A percentile compares a stretch with the other conserved stretches of the same genome.
These are phyloP conservation scores for Balamuthia mandrillaris DNA, from an alignment of 208 protist species.

Conservation along the genomic window DNA sequence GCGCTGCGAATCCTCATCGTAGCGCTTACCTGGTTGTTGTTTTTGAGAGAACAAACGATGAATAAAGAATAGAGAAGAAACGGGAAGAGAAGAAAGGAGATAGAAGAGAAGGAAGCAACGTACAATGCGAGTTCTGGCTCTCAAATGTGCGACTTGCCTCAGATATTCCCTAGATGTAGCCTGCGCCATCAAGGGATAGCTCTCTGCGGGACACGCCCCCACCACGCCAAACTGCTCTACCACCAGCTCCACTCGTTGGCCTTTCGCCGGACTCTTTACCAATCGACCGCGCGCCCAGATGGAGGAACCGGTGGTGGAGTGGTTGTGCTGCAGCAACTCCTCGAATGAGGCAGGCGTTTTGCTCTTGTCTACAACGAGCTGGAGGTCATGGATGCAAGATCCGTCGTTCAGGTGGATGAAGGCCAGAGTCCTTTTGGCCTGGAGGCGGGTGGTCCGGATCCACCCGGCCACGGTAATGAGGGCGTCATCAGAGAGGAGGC, in stretches of 20 bases:
- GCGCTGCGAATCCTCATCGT: constrained; percentile 67
- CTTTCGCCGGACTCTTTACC: constrained; percentile 34
- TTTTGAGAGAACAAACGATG: not conserved
- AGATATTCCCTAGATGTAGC: constrained; percentile 76
- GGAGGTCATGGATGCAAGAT: constrained; percentile 38
- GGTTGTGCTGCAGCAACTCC: not conserved
- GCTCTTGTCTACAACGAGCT: constrained; percentile 52
- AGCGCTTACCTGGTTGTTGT: constrained; percentile 47
- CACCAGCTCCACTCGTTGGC: constrained; percentile 25
- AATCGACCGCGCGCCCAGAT: constrained; percentile 41
- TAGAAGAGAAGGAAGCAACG: not conserved
- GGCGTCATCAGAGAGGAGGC: not conserved
- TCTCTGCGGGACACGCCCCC: constrained; percentile 37
- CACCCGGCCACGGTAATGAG: not conserved
- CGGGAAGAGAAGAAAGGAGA: not conserved
- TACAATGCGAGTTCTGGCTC: constrained; percentile 72
- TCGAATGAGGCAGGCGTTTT: too few species aligned
- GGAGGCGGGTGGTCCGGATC: not conserved
- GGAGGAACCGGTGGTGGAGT: not conserved
- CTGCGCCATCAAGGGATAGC: constrained; percentile 79
- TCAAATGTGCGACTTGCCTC: constrained; percentile 72
- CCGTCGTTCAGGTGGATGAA: constrained; percentile 70
- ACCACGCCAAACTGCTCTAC: constrained; percentile 39
- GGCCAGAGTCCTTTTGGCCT: constrained; percentile 7
- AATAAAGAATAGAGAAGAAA: not conserved